Conservation (phyloP, 306 rosid species). For the Pyrus communis region DNA sequence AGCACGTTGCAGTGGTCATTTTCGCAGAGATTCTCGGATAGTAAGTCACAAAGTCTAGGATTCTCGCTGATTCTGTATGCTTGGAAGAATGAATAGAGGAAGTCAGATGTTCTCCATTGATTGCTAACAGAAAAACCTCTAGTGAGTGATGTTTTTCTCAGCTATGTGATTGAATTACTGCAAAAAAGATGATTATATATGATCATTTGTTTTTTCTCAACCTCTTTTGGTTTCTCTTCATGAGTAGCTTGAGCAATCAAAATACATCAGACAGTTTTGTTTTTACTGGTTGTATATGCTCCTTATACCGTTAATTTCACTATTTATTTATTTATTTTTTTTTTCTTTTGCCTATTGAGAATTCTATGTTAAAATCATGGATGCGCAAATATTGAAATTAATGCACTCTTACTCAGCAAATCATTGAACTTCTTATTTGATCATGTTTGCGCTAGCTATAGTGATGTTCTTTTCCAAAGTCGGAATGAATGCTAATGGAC, state of each 20-base stretch:
- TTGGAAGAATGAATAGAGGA: constrained; percentile 75
- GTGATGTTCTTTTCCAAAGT: not conserved
- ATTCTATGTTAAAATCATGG: constrained; percentile 1
- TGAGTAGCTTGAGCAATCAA: constrained; percentile 36
- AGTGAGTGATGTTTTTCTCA: constrained; percentile 49
- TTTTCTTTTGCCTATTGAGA: not conserved
- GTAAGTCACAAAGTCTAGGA: constrained; percentile 53
- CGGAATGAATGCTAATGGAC: not conserved
- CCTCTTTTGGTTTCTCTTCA: constrained; percentile 14
- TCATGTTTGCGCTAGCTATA: not conserved
- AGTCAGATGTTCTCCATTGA: constrained; percentile 26
- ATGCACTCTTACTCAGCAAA: not conserved
- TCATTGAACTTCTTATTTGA: not conserved
- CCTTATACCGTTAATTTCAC: constrained; percentile 34
- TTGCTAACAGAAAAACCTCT: constrained; percentile 50
- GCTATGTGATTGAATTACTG: constrained; percentile 34
- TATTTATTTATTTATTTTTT: constrained; percentile 13
- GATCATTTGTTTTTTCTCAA: constrained; percentile 33
- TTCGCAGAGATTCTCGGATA: constrained; percentile 79
- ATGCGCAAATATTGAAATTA: not conserved
- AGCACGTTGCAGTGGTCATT: constrained; percentile 66
- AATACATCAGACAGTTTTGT: constrained; percentile 36
- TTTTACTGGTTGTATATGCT: constrained; percentile 50
- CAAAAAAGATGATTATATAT: constrained; percentile 29
- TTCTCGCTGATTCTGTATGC: constrained; percentile 82